Conservation (phyloP, 192 early-diverging fungal species). For the Gryganskiella cystojenkinii region DNA sequence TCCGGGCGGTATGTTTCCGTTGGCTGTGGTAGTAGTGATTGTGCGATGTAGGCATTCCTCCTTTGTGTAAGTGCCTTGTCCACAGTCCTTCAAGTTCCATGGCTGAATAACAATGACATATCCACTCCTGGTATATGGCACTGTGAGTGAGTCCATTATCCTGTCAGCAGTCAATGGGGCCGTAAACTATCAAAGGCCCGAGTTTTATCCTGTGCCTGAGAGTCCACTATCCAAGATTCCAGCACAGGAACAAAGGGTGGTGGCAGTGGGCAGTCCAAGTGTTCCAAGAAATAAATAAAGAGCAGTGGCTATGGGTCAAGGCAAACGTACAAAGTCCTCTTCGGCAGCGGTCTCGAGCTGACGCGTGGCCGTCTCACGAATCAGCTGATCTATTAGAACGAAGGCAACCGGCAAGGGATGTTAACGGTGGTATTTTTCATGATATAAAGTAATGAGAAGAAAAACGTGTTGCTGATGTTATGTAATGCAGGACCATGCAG, state of each 20-base stretch:
- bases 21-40: neutral
- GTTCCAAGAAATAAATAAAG: neutral
- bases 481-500: no score
- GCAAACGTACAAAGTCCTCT: constrained; percentile 86
- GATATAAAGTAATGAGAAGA: neutral
- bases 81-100: no score
- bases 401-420: neutral
- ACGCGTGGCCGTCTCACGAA: constrained; percentile 85
- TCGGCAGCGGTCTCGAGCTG: constrained; percentile 78
- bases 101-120: no score
- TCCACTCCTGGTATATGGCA: no score
- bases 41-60: constrained; percentile 10
- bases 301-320: neutral
- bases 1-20: neutral
- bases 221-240: no score
- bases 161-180: no score
- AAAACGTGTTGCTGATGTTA: neutral
- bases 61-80: no score
- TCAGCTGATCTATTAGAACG: constrained; percentile 65
- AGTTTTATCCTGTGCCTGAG: no score
- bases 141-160: no score
- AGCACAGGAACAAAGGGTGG: no score
- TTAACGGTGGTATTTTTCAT: neutral
- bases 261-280: no score
- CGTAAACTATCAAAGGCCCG: no score